Conservation (phyloP, 2,329 filamentous ascomycete species). For the Aureobasidium sp. region DNA sequence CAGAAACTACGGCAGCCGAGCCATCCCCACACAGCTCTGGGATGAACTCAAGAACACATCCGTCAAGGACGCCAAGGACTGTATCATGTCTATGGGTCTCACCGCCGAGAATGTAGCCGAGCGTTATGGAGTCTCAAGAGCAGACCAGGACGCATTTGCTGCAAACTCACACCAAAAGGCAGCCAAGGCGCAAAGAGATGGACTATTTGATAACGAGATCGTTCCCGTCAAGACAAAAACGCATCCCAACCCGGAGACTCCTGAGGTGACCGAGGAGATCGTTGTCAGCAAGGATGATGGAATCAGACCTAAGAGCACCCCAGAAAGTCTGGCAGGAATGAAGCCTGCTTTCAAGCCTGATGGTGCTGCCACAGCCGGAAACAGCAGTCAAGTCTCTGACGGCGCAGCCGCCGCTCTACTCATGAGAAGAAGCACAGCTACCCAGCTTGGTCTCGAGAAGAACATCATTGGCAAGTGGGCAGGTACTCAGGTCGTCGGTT, state of each 20-base stretch:
- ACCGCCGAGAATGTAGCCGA: slow-evolving; percentile 82
- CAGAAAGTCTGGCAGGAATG: slow-evolving; percentile 65
- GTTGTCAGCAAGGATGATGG: slow-evolving; percentile 75
- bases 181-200: slow-evolving; percentile 56
- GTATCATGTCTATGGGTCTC: slow-evolving; percentile 89
- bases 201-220: slow-evolving; percentile 69
- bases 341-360: slow-evolving; percentile 76
- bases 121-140: slow-evolving; percentile 62
- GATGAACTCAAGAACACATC: slow-evolving; percentile 56
- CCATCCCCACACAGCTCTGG: slow-evolving; percentile 80
- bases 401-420: slow-evolving; percentile 76
- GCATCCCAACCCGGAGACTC: slow-evolving; percentile 51
- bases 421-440: slow-evolving; percentile 75
- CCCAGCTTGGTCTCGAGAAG: slow-evolving; percentile 57
- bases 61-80: slow-evolving; percentile 66
- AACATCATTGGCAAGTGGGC: slow-evolving; percentile 78
- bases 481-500: slow-evolving; percentile 65
- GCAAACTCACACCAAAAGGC: slow-evolving; percentile 66
- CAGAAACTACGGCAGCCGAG: slow-evolving; percentile 72
- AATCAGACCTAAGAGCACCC: slow-evolving; percentile 57
- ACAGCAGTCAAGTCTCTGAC: slow-evolving; percentile 77
- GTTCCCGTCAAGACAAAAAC: slow-evolving; percentile 67
- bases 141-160: slow-evolving; percentile 78
- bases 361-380: slow-evolving; percentile 76
- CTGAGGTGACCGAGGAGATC: slow-evolving; percentile 44